phyloP scores from a whole-genome alignment of 805 yeast species.

The Blastobotrys attinorum region DNA sequence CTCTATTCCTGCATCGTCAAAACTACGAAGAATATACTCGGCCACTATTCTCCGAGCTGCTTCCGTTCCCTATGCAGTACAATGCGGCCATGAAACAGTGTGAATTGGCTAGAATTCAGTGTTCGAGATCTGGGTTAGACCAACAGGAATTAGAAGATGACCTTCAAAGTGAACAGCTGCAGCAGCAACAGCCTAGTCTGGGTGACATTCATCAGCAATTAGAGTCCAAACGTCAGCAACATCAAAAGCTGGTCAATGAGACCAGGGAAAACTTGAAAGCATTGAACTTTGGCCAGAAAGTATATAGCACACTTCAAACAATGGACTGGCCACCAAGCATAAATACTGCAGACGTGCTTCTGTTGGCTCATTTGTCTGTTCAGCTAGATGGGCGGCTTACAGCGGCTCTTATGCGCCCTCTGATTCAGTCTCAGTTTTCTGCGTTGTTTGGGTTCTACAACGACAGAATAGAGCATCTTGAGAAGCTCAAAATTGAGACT shows the following conservation, averaged over 20 bases:
- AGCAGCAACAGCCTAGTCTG: not conserved
- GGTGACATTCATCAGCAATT: conserved; percentile 2
- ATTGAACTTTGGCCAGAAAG: conserved; percentile 8
- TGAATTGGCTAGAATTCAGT: conserved; percentile 16
- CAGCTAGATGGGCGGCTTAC: conserved; percentile 12
- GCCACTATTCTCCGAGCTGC: conserved; percentile 23
- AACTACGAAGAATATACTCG: conserved; percentile 27
- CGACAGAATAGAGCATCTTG: not conserved
- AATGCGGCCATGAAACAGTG: conserved; percentile 23
- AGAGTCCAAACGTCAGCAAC: not conserved
- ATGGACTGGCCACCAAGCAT: not conserved
- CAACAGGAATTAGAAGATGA: not conserved
- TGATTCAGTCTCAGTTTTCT: conserved; percentile 13
- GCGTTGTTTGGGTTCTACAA: conserved; percentile 6
- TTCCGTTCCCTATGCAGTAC: conserved; percentile 33
- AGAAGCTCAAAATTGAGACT: not conserved
- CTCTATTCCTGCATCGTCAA: conserved; percentile 18
- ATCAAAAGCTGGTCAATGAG: conserved; percentile 1
- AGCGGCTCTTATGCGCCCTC: conserved; percentile 9
- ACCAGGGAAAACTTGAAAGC: conserved; percentile 12
- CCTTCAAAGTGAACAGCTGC: not conserved
- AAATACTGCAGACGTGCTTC: conserved; percentile 12
- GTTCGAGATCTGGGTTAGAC: conserved; percentile 10
- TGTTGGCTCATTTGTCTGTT: conserved; percentile 14
- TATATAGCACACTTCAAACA: conserved; percentile 1